Conservation (phyloP, 345 rosid genomes). For the Populus alba region DNA sequence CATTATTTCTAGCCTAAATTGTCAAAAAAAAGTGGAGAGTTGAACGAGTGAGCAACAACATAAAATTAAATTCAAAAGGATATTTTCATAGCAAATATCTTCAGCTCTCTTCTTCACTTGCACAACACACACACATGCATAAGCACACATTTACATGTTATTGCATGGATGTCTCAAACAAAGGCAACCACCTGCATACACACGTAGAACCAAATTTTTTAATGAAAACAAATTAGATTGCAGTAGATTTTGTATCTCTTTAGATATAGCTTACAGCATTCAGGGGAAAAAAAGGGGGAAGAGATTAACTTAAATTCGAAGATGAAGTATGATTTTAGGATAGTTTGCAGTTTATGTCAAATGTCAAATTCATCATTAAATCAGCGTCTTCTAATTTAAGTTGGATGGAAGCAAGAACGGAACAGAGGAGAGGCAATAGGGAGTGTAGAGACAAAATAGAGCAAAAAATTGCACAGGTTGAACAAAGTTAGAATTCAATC, state of each 20-base stretch:
- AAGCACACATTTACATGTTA: background rate
- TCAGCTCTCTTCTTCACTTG: background rate
- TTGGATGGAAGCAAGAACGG: background rate
- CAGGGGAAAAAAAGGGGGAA: no score
- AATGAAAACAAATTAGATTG: no score
- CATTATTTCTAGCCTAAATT: slow-evolving; percentile 39
- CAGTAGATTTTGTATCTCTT: no score
- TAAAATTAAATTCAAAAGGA: background rate
- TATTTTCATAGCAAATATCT: background rate
- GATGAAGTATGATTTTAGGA: background rate
- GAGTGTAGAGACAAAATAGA: background rate
- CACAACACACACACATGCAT: background rate
- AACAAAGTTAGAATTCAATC: background rate
- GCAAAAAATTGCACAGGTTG: background rate
- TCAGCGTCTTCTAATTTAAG: background rate
- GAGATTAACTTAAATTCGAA: background rate
- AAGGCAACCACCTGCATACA: background rate
- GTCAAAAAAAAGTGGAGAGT: background rate
- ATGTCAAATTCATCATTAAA: background rate
- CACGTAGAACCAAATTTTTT: no score
- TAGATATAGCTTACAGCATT: no score
- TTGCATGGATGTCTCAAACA: background rate
- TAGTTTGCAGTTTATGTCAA: background rate
- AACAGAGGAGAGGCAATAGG: background rate
- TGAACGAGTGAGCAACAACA: background rate